Evolutionary conservation across 495 filamentous ascomycete genomes (phyloP), one percentile per base, ranked within the genome.

Genomic region (Penicillium odoratum): DNA sequence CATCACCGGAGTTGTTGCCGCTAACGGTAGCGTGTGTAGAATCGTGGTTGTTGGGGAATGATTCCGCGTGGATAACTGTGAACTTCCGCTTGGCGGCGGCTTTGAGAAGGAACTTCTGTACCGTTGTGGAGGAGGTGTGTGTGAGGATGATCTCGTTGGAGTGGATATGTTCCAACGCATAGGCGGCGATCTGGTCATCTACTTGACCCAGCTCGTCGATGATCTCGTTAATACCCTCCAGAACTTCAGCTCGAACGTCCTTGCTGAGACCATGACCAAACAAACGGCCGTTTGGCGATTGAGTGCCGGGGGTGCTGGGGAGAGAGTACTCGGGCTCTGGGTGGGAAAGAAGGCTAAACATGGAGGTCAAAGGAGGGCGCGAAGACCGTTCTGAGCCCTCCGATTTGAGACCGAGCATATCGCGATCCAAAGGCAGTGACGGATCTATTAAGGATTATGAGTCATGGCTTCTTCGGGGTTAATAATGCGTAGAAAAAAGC

Each of bases 121-220:
- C 89, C 4, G 88, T 94, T 38, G 80, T 81, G 0, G 91, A 91
- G 9, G 90, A 88, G 21, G 86, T 87, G 66, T 93, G 85, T 7
- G 89, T 94, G 52, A 97, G 82, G 55, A 97, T 88, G 59, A 91
- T 88, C 70, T 97, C 93, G 71, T 90, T 90, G 10, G 88, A 86
- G 72, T 95, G 90, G 49, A 97, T 96, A 68, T 96, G 88, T 21
- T 95, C 89, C 47, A 92, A 84, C 6, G 92, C 88, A 61, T 91
- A 91, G 25, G 81, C 83, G 4, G 92, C 88, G 58, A 97, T 93
- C 70, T 94, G 91, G 61, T 93, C 89, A 69, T 95, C 92, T 13
- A 89, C 89, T 69, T 93, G 89, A 45, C 84, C 84, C 44, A 97
- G 82, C 69, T 97, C 93, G 64, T 97, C 93, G 67, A 92, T 89